Evolutionary conservation across 2,329 filamentous ascomycete genomes (phyloP).

Genomic region (Aspergillus texensis): DNA sequence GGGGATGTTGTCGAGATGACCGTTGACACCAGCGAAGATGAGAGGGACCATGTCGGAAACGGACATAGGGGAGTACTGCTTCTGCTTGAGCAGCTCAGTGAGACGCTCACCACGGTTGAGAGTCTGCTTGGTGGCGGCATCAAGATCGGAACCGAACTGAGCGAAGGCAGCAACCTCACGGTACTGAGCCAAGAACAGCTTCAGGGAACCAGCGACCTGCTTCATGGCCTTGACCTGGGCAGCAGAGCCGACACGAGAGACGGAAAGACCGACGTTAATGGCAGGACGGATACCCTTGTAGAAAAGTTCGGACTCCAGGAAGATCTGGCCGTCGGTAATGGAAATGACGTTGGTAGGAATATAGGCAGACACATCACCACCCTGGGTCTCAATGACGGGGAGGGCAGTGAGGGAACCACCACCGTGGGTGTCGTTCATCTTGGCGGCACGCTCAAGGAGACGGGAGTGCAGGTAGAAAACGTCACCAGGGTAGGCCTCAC

Average conservation of each 20-base stretch:
- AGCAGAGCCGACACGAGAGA: slow-evolving; percentile 99
- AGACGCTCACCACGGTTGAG: slow-evolving; percentile 97
- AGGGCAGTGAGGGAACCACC: slow-evolving; percentile 97
- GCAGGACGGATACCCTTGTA: slow-evolving; percentile 99
- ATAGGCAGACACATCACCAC: slow-evolving; percentile 99
- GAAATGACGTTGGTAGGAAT: slow-evolving; percentile 99
- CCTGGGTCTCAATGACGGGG: slow-evolving; percentile 98
- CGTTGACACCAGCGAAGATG: slow-evolving; percentile 99
- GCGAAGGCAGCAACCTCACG: slow-evolving; percentile 99
- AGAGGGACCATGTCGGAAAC: slow-evolving; percentile 99
- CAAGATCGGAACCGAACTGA: slow-evolving; percentile 99
- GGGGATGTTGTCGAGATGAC: slow-evolving; percentile 84
- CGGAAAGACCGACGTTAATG: slow-evolving; percentile 99
- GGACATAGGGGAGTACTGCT: slow-evolving; percentile 98
- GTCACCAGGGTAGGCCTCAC: slow-evolving; percentile 99
- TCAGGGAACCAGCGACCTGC: slow-evolving; percentile 98
- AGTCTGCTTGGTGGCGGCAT: slow-evolving; percentile 98
- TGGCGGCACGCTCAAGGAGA: slow-evolving; percentile 98
- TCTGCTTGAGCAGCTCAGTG: slow-evolving; percentile 99
- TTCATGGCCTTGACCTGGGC: slow-evolving; percentile 99
- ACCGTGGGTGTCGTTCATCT: slow-evolving; percentile 95
- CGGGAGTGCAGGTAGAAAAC: slow-evolving; percentile 99
- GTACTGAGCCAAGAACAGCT: slow-evolving; percentile 99
- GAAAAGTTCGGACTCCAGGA: slow-evolving; percentile 98
- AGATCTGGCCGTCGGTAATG: slow-evolving; percentile 99